phyloP scores from a whole-genome alignment of 768 basidiomycete species.

The Pisolithus tinctorius region DNA sequence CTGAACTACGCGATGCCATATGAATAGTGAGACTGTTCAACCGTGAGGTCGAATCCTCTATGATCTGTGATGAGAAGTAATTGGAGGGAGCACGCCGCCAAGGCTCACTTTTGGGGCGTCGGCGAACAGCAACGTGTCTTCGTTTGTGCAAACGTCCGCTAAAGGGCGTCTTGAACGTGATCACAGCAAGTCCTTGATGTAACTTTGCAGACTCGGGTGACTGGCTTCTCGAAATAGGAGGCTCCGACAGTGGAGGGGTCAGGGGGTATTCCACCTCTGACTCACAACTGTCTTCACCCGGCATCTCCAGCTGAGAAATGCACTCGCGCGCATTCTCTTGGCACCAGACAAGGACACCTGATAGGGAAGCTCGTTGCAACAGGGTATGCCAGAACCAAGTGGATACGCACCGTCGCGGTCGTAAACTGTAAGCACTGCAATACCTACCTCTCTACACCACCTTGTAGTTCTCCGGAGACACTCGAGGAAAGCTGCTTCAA shows the following conservation, averaged over 20 bases:
- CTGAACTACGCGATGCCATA: constrained; percentile 51
- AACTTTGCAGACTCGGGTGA: constrained; percentile 38
- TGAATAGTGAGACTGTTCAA: constrained; percentile 38
- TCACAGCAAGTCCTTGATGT: constrained; percentile 9
- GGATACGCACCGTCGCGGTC: constrained; percentile 56
- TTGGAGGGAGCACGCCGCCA: not conserved
- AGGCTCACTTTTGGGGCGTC: constrained; percentile 17
- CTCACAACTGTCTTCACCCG: constrained; percentile 32
- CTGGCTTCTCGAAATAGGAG: constrained; percentile 55
- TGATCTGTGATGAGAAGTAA: constrained; percentile 9
- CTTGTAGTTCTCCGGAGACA: constrained; percentile 45
- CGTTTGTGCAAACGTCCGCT: constrained; percentile 11
- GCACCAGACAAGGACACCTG: constrained; percentile 38
- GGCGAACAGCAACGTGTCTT: constrained; percentile 22
- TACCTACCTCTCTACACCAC: constrained; percentile 62
- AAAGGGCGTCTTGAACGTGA: constrained; percentile 14
- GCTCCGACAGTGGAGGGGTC: constrained; percentile 75
- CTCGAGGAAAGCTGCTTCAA: constrained; percentile 41
- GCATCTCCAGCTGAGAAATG: constrained; percentile 22
- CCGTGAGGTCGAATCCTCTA: constrained; percentile 7
- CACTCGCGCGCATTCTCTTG: constrained; percentile 36
- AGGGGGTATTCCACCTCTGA: constrained; percentile 64
- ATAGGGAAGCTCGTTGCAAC: constrained; percentile 5
- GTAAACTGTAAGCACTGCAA: constrained; percentile 62
- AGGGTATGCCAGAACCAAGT: not conserved